Conservation (phyloP, 176 grass and related monocot species). For the Hordeum vulgare region DNA sequence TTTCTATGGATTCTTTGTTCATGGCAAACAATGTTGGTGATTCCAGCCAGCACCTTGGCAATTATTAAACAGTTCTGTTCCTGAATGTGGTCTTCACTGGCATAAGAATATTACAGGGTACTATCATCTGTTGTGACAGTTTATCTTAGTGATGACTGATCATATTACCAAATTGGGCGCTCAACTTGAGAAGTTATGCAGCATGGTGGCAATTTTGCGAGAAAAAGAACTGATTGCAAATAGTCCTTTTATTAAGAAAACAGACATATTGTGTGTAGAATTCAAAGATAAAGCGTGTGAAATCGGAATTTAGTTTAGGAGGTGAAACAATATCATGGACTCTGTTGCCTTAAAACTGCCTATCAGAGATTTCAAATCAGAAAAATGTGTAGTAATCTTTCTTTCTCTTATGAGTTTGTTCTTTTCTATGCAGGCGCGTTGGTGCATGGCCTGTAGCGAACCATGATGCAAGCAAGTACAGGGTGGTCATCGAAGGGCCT, state of each 20-base stretch:
- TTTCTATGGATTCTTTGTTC: background rate
- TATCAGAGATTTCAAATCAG: background rate
- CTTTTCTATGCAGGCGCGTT: slow-evolving; percentile 48
- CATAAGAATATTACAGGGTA: background rate
- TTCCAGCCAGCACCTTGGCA: background rate
- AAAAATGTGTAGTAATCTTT: background rate
- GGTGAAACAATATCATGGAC: background rate
- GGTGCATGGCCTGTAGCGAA: slow-evolving; percentile 84
- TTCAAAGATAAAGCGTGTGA: background rate
- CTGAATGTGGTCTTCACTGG: slow-evolving; percentile 6
- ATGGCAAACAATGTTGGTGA: background rate
- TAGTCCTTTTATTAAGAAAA: background rate
- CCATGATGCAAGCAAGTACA: slow-evolving; percentile 47
- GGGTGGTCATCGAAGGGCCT: slow-evolving; percentile 67
- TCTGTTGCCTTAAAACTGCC: background rate
- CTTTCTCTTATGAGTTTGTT: background rate
- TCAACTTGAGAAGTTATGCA: background rate
- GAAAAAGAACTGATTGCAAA: background rate
- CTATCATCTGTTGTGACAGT: background rate
- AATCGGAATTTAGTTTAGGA: background rate
- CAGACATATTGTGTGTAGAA: background rate
- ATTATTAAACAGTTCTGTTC: background rate
- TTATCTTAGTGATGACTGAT: slow-evolving; percentile 5
- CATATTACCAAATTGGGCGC: background rate
- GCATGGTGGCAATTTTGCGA: background rate